phyloP scores from a whole-genome alignment of 2,329 filamentous ascomycete species.

The Xylariaceae sp. region DNA sequence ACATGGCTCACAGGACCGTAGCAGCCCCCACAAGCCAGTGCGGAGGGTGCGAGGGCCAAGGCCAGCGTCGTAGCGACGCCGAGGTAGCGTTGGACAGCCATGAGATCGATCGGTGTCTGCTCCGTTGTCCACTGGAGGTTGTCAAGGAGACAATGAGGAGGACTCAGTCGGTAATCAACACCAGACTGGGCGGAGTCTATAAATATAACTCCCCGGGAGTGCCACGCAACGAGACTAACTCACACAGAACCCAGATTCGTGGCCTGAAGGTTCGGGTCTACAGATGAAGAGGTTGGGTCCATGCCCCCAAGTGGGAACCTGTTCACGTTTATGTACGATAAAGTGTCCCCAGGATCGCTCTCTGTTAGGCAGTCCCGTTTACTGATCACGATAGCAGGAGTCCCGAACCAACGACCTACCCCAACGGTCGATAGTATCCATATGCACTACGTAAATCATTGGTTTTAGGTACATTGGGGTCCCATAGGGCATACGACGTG shows the following conservation, averaged over 20 bases:
- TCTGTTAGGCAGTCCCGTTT: not conserved
- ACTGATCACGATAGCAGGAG: too few species aligned
- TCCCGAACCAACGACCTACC: too few species aligned
- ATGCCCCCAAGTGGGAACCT: not conserved
- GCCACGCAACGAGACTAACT: not conserved
- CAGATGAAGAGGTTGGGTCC: not conserved
- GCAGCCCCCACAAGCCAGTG: constrained; percentile 39
- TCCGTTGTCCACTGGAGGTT: not conserved
- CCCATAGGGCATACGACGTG: not conserved
- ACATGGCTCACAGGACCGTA: constrained; percentile 39
- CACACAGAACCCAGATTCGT: not conserved
- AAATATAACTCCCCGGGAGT: not conserved
- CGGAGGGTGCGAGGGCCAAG: constrained; percentile 21
- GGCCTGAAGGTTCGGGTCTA: not conserved
- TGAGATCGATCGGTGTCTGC: not conserved
- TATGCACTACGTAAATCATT: not conserved
- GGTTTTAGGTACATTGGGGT: not conserved
- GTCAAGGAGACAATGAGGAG: not conserved
- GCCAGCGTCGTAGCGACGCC: constrained; percentile 7
- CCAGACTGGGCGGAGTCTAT: not conserved
- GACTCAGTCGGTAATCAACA: not conserved
- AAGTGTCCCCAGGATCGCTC: not conserved
- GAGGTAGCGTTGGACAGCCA: constrained; percentile 11
- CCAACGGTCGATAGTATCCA: too few species aligned
- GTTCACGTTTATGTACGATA: not conserved